These are phyloP conservation scores for Colletotrichum sansevieriae DNA, from an alignment of 2,329 filamentous ascomycete genomes.

Conservation along the genomic window DNA sequence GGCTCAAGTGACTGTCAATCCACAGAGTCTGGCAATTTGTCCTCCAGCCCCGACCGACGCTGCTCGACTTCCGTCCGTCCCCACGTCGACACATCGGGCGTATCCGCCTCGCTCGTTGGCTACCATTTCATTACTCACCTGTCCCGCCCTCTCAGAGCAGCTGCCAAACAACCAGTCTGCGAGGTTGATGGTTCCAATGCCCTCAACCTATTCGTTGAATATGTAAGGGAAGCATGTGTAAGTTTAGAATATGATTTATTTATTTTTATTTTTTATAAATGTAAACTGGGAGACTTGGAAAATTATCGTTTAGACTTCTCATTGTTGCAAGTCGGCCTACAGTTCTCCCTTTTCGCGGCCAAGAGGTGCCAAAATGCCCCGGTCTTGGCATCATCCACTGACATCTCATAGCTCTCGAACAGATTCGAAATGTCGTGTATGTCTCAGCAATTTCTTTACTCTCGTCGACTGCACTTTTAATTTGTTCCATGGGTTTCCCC, in stretches of 20 bases:
- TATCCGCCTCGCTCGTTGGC: slow-evolving; percentile 24
- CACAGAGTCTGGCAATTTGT: background rate
- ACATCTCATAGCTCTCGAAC: slow-evolving; percentile 59
- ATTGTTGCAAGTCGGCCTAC: background rate
- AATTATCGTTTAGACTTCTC: background rate
- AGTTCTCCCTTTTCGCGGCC: slow-evolving; percentile 40
- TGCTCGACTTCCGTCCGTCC: background rate
- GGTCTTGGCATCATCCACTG: slow-evolving; percentile 53
- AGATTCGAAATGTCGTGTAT: slow-evolving; percentile 66
- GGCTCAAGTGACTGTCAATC: slow-evolving; percentile 11
- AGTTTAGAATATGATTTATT: slow-evolving; percentile 42
- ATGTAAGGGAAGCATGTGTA: slow-evolving; percentile 60
- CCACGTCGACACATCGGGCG: slow-evolving; percentile 8
- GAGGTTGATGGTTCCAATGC: slow-evolving; percentile 41
- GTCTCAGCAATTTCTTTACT: slow-evolving; percentile 44
- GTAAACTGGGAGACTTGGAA: background rate
- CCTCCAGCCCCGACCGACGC: slow-evolving; percentile 10
- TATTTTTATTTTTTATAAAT: too few relatives aligned
- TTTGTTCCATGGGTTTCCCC: slow-evolving; percentile 35
- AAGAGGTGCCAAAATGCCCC: slow-evolving; percentile 47
- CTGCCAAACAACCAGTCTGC: slow-evolving; percentile 12
- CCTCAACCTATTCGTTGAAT: slow-evolving; percentile 48
- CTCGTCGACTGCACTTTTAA: background rate
- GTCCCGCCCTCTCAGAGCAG: slow-evolving; percentile 16
- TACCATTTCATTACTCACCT: slow-evolving; percentile 2